phyloP scores from a whole-genome alignment of 1,139 yeast genomes.

The Meyerozyma carpophila region DNA sequence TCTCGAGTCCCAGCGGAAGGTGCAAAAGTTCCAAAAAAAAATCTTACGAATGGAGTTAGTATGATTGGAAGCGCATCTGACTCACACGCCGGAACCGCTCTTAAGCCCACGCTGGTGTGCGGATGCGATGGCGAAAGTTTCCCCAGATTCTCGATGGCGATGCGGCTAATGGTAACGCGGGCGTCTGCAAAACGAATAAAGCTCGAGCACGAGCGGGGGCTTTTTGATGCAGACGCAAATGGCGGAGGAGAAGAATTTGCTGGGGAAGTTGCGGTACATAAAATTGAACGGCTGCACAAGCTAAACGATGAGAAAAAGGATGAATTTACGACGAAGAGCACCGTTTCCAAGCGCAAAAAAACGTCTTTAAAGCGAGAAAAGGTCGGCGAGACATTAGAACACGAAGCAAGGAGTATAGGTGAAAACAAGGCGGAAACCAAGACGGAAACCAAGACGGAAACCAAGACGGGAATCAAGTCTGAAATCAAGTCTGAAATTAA shows the following conservation, averaged over 20 bases:
- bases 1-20: neutral
- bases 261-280: neutral
- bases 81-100: neutral
- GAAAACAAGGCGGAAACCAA: neutral
- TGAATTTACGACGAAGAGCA: too few relatives aligned
- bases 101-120: neutral
- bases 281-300: too few relatives aligned
- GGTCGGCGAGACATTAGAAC: too few relatives aligned
- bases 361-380: too few relatives aligned
- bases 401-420: neutral
- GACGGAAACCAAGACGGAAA: neutral
- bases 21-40: neutral
- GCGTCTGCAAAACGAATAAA: neutral
- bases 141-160: neutral
- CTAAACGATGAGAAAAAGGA: too few relatives aligned
- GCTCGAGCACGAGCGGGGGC: neutral
- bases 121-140: neutral
- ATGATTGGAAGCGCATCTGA: neutral
- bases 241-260: neutral
- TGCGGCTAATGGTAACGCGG: neutral
- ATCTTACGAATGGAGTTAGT: neutral
- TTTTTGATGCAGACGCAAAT: neutral
- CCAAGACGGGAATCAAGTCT: neutral
- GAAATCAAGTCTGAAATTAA: neutral
- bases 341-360: too few relatives aligned